phyloP scores from a whole-genome alignment of 208 protist species.

The Endotrypanum monterogeii region DNA sequence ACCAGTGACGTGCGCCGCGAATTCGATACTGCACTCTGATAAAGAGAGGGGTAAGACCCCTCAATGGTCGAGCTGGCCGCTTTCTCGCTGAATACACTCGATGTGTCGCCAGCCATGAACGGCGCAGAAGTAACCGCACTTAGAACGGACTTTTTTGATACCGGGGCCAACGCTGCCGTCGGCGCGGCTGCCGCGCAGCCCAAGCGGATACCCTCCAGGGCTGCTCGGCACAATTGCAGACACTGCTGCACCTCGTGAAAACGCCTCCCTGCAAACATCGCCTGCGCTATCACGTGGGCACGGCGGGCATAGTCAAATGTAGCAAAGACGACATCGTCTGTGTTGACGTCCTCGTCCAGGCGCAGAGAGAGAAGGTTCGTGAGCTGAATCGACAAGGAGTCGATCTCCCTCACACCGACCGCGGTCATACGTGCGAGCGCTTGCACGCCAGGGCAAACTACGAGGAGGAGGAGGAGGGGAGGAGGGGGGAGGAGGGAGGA shows the following conservation, averaged over 20 bases:
- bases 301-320: constrained; percentile 61
- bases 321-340: constrained; percentile 72
- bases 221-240: constrained; percentile 56
- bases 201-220: constrained; percentile 13
- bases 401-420: constrained; percentile 54
- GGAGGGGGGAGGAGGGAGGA: neutral
- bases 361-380: constrained; percentile 47
- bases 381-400: constrained; percentile 46
- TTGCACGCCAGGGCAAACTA: neutral
- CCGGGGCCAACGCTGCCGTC: neutral
- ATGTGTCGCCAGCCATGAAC: neutral
- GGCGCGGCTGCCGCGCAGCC: neutral
- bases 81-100: neutral
- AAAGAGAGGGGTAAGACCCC: neutral
- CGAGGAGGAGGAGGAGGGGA: neutral
- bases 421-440: neutral
- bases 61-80: neutral
- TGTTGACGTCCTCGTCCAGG: constrained; percentile 59
- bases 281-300: constrained; percentile 53
- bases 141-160: neutral
- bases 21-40: neutral
- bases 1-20: neutral
- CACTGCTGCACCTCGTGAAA: constrained; percentile 75
- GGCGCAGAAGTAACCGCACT: neutral
- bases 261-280: constrained; percentile 66